Base-by-base conservation (phyloP, 2,329 filamentous ascomycete species). In the Diaporthe sp. region DNA sequence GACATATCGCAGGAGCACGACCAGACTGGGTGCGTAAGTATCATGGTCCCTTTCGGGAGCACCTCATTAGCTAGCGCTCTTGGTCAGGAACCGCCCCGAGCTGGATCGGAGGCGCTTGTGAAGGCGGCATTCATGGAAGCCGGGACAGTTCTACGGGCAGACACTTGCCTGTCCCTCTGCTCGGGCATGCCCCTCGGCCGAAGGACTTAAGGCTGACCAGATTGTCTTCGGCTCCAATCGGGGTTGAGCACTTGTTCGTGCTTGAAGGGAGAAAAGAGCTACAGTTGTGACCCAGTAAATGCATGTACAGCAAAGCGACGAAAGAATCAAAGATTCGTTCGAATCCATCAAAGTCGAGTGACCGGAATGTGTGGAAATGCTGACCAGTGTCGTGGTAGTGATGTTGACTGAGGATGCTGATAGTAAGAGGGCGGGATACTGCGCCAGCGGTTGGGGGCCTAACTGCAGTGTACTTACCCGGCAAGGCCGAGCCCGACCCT, bases 401-500 rank as follows among this genome's bases (percentile, higher is more conserved):
- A 28, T 19, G 25, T 22, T 31, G 25, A 8, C 15, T 19, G 8
- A 12, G 13, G 28, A 31, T 34, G 28, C 8, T 34, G 15, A 31
- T 65, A 49, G 9, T 37, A 3, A 34, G 2, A 34, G 55, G 4
- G 28, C 31, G 17, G 31, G 55, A 34, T 34, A 37, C 17, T 34
- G 28, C 28, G n/a, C 22, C 37, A 37, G 44, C 19, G 28, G 44
- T 49, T 68, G 28, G 31, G 17, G 37, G 37, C 37, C 62, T 25
- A 46, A 39, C 61, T 65, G 37, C 17, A 37, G 9, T 34, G 61
- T 55, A 42, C 34, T 10, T 55, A 28, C 25, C 57, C 57, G 28
- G 55, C 53, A 46, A 51, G 62, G 72, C 72, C 65, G 74, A 76
- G 72, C 39, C 75, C 75, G 75, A 71, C 39, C 67, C 62, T 67